phyloP scores from a whole-genome alignment of 2,329 filamentous ascomycete genomes.

The Botrytis hyacinthi region DNA sequence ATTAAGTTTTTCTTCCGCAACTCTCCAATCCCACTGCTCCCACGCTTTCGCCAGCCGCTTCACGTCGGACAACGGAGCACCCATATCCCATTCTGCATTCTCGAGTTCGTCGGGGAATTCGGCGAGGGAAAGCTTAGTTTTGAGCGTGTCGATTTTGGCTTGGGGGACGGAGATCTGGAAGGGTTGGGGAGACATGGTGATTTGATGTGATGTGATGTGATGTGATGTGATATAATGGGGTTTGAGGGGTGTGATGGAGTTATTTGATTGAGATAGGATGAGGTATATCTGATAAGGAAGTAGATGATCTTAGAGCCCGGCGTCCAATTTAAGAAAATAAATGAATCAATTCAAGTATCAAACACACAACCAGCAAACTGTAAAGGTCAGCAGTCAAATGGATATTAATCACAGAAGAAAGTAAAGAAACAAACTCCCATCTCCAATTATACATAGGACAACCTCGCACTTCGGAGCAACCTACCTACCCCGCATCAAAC shows the following conservation, averaged over 20 bases:
- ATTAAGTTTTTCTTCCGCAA: constrained; percentile 58
- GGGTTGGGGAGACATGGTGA: constrained; percentile 34
- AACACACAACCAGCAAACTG: too few relatives aligned
- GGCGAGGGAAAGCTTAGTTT: constrained; percentile 52
- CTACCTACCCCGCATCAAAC: too few relatives aligned
- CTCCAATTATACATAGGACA: too few relatives aligned
- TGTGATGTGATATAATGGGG: not conserved
- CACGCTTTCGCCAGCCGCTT: constrained; percentile 58
- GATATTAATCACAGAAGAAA: too few relatives aligned
- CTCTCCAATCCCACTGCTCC: constrained; percentile 61
- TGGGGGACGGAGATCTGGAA: constrained; percentile 54
- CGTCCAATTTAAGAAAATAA: too few relatives aligned
- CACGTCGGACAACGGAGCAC: constrained; percentile 58
- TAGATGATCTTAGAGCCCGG: too few relatives aligned
- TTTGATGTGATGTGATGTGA: not conserved
- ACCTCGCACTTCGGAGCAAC: too few relatives aligned
- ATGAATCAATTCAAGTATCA: too few relatives aligned
- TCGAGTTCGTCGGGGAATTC: constrained; percentile 58
- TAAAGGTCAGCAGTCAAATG: too few relatives aligned
- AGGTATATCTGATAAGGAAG: not conserved
- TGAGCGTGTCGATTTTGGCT: constrained; percentile 50
- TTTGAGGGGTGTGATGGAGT: not conserved
- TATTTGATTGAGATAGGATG: too few relatives aligned
- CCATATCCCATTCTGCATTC: constrained; percentile 53
- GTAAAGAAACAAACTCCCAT: too few relatives aligned